Percentiles rank a stretch among this genome's conserved stretches.
These are phyloP conservation scores for Trichosphaerium sp. DNA, from an alignment of 78 protist species.

Conservation along the genomic window DNA sequence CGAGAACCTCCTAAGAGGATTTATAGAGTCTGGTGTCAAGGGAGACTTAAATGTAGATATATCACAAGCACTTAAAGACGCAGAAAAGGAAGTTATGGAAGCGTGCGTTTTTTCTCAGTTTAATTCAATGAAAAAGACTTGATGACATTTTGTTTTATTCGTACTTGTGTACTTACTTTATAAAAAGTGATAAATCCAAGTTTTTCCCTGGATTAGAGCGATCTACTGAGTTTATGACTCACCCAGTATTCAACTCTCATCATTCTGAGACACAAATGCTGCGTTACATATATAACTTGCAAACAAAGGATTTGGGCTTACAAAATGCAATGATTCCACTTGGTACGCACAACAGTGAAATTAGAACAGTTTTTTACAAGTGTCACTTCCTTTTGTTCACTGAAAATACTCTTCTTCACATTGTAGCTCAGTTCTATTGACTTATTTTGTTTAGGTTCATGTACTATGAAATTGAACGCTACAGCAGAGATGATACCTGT, in stretches of 20 bases:
- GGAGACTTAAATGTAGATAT: background rate
- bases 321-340: conserved; percentile 85
- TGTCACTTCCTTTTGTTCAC: too few relatives aligned
- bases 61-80: background rate
- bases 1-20: too few relatives aligned
- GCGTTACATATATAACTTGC: conserved; percentile 79
- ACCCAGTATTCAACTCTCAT: conserved; percentile 77
- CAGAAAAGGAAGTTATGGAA: background rate
- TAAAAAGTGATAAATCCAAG: too few relatives aligned
- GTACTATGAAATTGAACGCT: conserved; percentile 98
- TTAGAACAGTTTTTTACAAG: too few relatives aligned
- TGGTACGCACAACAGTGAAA: too few relatives aligned
- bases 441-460: conserved; percentile 44
- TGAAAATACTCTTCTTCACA: conserved; percentile 5
- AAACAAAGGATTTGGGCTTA: conserved; percentile 77
- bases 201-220: too few relatives aligned
- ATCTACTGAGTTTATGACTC: conserved; percentile 40
- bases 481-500: conserved; percentile 88
- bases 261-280: conserved; percentile 82
- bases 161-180: too few relatives aligned
- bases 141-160: too few relatives aligned
- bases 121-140: too few relatives aligned
- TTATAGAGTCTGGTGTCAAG: too few relatives aligned
- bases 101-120: too few relatives aligned
- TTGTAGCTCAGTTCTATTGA: background rate